Percentiles rank a stretch among this genome's conserved stretches.
phyloP scores from a whole-genome alignment of 176 grass and related monocot species.

The Musa itinerans region DNA sequence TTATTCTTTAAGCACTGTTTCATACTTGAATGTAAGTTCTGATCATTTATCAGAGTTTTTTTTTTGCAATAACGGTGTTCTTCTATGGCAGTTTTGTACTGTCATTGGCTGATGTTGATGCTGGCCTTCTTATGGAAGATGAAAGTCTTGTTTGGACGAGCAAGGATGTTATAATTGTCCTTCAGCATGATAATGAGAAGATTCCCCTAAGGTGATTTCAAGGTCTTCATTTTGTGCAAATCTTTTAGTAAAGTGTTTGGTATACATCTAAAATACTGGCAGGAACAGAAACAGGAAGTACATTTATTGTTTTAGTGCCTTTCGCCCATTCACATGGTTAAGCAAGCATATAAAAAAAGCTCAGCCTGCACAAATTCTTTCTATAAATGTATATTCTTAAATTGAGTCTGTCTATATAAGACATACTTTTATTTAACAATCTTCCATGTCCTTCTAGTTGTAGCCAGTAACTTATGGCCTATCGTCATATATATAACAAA shows the following conservation, averaged over 20 bases:
- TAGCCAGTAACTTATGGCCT: too few species aligned
- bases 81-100: slow-evolving; percentile 71
- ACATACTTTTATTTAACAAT: too few species aligned
- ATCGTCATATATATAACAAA: too few species aligned
- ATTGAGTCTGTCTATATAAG: too few species aligned
- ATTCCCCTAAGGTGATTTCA: slow-evolving; percentile 78
- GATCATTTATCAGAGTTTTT: slow-evolving; percentile 4
- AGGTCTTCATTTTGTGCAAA: not conserved
- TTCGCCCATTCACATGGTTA: too few species aligned
- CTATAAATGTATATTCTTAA: too few species aligned
- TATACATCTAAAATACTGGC: not conserved
- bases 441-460: too few species aligned
- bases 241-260: not conserved
- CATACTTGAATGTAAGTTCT: not conserved
- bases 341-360: too few species aligned
- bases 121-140: slow-evolving; percentile 96
- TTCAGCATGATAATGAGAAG: slow-evolving; percentile 82
- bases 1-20: not conserved
- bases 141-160: slow-evolving; percentile 99
- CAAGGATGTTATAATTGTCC: slow-evolving; percentile 93
- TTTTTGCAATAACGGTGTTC: not conserved
- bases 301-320: too few species aligned
- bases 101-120: slow-evolving; percentile 81
- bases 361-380: too few species aligned
- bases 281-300: not conserved